Percentiles rank a stretch among this genome's conserved stretches.
Evolutionary conservation across 805 yeast species (phyloP).

Genomic region (Blastobotrys attinorum): DNA sequence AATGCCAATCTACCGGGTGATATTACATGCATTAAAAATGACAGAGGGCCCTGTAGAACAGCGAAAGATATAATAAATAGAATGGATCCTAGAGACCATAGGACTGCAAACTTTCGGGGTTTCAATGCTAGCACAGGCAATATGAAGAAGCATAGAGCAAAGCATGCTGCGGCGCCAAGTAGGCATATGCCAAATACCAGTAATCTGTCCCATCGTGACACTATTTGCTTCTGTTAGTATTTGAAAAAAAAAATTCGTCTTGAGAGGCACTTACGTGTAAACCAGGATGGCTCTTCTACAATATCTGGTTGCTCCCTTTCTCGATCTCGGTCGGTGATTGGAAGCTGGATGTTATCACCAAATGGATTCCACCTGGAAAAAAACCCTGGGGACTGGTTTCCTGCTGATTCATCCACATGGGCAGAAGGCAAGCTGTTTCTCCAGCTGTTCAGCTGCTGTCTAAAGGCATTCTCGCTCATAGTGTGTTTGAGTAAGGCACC

Average conservation of each 20-base stretch:
- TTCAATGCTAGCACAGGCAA: constrained; percentile 84
- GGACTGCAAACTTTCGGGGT: constrained; percentile 80
- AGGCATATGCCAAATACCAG: constrained; percentile 72
- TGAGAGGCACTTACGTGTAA: constrained; percentile 18
- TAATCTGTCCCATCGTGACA: constrained; percentile 71
- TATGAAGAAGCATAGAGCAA: constrained; percentile 69
- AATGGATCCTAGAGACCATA: constrained; percentile 86
- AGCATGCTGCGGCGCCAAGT: constrained; percentile 71
- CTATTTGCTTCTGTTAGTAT: constrained; percentile 4
- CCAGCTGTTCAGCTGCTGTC: constrained; percentile 29
- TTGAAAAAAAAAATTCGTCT: not conserved
- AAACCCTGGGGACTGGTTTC: constrained; percentile 13
- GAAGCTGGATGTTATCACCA: constrained; percentile 16
- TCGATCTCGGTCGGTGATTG: constrained; percentile 16
- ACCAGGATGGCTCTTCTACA: constrained; percentile 34
- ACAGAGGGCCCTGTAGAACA: constrained; percentile 84
- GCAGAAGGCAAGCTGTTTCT: constrained; percentile 12
- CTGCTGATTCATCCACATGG: constrained; percentile 9
- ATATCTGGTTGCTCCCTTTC: constrained; percentile 16
- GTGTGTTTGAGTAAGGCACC: too few species aligned
- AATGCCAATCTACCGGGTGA: constrained; percentile 74
- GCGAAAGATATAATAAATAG: constrained; percentile 86
- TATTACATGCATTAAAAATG: constrained; percentile 63
- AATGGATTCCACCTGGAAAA: constrained; percentile 26
- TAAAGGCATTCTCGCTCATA: constrained; percentile 24